Evolutionary conservation across 768 basidiomycete genomes (phyloP), one percentile per base, ranked within the genome.

Genomic region (Boletus subcaerulescens): DNA sequence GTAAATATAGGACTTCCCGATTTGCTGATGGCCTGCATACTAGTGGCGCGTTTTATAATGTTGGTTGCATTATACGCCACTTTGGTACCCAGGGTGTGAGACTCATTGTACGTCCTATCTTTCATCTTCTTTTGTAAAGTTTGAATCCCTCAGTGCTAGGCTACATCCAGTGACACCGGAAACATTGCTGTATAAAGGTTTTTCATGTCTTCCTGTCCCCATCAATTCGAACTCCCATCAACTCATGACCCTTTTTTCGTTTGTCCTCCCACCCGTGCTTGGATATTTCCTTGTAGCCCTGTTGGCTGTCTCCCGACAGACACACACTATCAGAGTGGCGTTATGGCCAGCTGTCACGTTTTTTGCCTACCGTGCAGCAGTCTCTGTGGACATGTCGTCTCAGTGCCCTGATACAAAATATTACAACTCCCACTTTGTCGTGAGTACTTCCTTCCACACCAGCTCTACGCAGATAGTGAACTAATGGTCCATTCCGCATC

Each of bases 201-300:
- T 14, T 5, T 14, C 26, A 36, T 46, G 55, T 20, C 24, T n/a
- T 33, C 29, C 29, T 29, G 29, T 29, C 29, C 29, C 29, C 29
- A 40, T 22, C 33, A 13, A 20, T 36, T 17, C 55, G 33, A 35
- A 18, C 35, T 31, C 42, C 79, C 15, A 49, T 79, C 17, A 73
- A 70, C 4, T 56, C 35, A 51, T 68, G 26, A 65, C 69, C 0
- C 72, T 79, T 57, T 41, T 66, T 40, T 70, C 65, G 20, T 68
- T 75, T 52, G 49, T 80, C 40, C 51, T 78, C n/a, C 80, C 78
- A 7, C 70, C 76, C 11, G 22, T 79, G 1, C 42, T 78, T 11
- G 71, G 72, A 52, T 83, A 82, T 65, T 79, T 79, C 66, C 58
- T 64, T 14, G 74, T 76, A n/a, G 82, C 83, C 15, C 63, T 78